Evolutionary conservation across 106 monocot species (phyloP).

Genomic region (Phalaenopsis equestris): DNA sequence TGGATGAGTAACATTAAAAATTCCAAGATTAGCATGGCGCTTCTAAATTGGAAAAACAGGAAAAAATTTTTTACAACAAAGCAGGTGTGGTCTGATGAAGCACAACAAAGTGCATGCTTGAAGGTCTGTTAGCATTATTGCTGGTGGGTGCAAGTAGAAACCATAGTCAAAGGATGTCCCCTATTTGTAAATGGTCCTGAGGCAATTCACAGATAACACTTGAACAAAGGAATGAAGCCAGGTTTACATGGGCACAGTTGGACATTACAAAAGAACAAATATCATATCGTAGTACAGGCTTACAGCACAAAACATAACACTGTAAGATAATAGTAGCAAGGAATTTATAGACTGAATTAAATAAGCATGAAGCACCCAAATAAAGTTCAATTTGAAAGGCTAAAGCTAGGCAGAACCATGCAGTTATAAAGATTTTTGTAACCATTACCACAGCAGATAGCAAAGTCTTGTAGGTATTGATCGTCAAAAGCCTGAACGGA

Average conservation of each 20-base stretch:
- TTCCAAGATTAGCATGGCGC: not conserved
- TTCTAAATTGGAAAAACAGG: not conserved
- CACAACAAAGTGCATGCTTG: not conserved
- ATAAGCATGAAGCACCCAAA: constrained; percentile 1
- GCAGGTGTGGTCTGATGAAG: not conserved
- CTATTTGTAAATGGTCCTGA: not conserved
- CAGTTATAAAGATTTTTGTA: not conserved
- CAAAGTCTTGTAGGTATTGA: constrained; percentile 76
- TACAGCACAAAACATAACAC: not conserved
- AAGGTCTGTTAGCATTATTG: not conserved
- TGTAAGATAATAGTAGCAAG: constrained; percentile 1
- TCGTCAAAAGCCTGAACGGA: constrained; percentile 76
- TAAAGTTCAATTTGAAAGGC: not conserved
- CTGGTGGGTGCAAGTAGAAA: not conserved
- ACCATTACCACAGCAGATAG: constrained; percentile 72
- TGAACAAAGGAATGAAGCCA: not conserved
- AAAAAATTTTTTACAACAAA: not conserved
- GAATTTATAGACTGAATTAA: not conserved
- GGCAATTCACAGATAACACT: not conserved
- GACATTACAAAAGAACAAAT: not conserved
- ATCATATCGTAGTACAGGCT: not conserved
- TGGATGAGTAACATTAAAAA: not conserved
- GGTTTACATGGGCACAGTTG: not conserved
- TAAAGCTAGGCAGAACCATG: not conserved
- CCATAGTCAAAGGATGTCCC: not conserved